These are phyloP conservation scores for Heterobasidion occidentale DNA, from an alignment of 1,284 basidiomycete genomes.

Conservation along the genomic window DNA sequence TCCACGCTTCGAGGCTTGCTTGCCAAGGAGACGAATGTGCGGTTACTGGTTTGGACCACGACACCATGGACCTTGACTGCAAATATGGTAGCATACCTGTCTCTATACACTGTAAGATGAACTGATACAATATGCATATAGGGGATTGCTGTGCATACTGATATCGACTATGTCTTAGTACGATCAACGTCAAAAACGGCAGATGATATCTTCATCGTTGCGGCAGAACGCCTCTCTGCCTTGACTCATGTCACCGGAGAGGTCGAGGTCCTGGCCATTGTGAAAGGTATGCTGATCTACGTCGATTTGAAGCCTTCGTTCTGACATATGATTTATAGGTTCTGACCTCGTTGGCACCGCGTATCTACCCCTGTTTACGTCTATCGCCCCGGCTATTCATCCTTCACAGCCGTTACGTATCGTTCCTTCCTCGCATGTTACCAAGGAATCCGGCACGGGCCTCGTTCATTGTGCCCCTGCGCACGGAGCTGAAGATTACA, in stretches of 20 bases:
- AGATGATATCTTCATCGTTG: constrained; percentile 52
- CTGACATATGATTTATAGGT: constrained; percentile 30
- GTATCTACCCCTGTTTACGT: constrained; percentile 66
- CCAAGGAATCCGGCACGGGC: constrained; percentile 86
- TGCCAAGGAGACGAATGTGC: constrained; percentile 23
- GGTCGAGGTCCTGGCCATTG: constrained; percentile 34
- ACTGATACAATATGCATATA: constrained; percentile 20
- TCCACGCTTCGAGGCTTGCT: constrained; percentile 16
- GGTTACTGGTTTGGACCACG: constrained; percentile 94
- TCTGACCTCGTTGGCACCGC: constrained; percentile 53
- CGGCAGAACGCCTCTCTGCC: constrained; percentile 54
- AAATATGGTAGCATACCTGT: constrained; percentile 72
- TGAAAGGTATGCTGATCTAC: constrained; percentile 36
- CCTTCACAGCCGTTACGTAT: constrained; percentile 28
- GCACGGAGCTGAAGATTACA: constrained; percentile 92
- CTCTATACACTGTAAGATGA: constrained; percentile 3
- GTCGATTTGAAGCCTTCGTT: neutral
- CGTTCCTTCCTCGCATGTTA: constrained; percentile 68
- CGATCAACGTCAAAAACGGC: constrained; percentile 21
- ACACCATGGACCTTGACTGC: constrained; percentile 97
- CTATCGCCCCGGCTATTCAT: constrained; percentile 10
- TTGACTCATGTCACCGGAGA: constrained; percentile 48
- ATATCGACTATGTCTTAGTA: constrained; percentile 67
- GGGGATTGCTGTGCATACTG: constrained; percentile 82
- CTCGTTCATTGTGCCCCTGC: constrained; percentile 95